Evolutionary conservation across 2,329 filamentous ascomycete species (phyloP).

Genomic region (Trichoderma hamatum): DNA sequence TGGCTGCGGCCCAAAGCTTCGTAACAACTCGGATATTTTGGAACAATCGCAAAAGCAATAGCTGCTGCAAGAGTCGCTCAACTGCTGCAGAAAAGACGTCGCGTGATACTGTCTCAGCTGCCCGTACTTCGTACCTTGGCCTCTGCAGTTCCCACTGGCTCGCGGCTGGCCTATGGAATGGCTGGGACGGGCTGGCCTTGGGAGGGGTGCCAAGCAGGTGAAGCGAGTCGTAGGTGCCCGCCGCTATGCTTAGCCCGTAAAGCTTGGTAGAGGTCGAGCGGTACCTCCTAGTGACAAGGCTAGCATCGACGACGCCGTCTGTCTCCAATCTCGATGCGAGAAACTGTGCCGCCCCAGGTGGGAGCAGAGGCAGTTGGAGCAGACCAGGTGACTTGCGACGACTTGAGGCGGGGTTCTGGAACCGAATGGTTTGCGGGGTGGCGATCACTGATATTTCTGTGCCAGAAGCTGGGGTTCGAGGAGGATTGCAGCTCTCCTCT

Average conservation of each 20-base stretch:
- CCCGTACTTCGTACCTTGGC: conserved; percentile 7
- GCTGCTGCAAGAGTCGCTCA: conserved; percentile 2
- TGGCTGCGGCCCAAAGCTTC: background rate
- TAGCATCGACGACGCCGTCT: background rate
- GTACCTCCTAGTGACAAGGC: background rate
- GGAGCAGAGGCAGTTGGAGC: conserved; percentile 17
- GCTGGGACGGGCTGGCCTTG: background rate
- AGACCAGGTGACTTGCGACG: conserved; percentile 26
- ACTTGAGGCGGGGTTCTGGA: conserved; percentile 26
- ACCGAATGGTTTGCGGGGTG: conserved; percentile 26
- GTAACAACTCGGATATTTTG: background rate
- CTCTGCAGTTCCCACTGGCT: conserved; percentile 2
- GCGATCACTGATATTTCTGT: conserved; percentile 20
- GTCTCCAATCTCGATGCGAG: conserved; percentile 22
- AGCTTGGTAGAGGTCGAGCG: conserved; percentile 4
- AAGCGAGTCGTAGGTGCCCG: conserved; percentile 17
- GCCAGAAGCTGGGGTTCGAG: conserved; percentile 15
- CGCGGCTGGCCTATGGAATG: conserved; percentile 14
- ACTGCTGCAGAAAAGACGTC: conserved; percentile 11
- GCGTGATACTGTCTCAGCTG: conserved; percentile 18
- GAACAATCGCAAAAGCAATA: background rate
- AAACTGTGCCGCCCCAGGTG: conserved; percentile 7
- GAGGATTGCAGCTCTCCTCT: background rate
- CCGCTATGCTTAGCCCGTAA: conserved; percentile 18
- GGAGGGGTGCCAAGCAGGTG: background rate